phyloP scores from a whole-genome alignment of 2,329 filamentous ascomycete genomes.

The Exophiala spinifera region DNA sequence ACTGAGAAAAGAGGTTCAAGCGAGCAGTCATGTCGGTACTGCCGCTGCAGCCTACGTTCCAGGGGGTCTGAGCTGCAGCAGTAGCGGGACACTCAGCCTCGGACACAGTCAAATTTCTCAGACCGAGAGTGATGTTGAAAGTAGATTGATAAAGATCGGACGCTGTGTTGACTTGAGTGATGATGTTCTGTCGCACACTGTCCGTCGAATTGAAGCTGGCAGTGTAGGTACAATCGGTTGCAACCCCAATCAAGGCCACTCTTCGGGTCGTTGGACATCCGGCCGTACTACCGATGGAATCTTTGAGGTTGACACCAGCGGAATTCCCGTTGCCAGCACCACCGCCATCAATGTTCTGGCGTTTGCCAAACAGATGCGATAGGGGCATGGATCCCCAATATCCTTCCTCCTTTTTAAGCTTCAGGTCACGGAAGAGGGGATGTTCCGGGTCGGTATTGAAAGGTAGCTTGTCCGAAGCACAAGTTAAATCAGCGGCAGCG shows the following conservation, averaged over 20 bases:
- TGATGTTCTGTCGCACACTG: conserved; percentile 70
- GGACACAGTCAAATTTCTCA: conserved; percentile 79
- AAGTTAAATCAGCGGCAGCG: conserved; percentile 50
- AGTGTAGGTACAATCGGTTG: conserved; percentile 89
- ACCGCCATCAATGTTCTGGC: conserved; percentile 61
- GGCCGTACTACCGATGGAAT: conserved; percentile 73
- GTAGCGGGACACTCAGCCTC: conserved; percentile 70
- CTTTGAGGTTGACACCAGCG: conserved; percentile 72
- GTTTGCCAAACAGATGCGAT: conserved; percentile 65
- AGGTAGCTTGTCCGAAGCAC: conserved; percentile 68
- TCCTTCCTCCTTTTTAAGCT: conserved; percentile 49
- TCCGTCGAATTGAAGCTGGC: conserved; percentile 64
- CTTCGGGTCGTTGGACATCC: conserved; percentile 89
- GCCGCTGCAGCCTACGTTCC: conserved; percentile 74
- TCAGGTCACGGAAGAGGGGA: conserved; percentile 53
- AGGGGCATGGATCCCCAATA: conserved; percentile 61
- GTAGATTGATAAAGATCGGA: conserved; percentile 83
- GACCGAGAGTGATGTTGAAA: conserved; percentile 91
- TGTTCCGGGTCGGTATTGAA: conserved; percentile 78
- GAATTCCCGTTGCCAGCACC: conserved; percentile 69
- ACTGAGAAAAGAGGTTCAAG: conserved; percentile 81
- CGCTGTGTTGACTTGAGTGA: conserved; percentile 78
- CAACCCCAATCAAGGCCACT: conserved; percentile 86
- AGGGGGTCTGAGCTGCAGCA: conserved; percentile 65
- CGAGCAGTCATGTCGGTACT: conserved; percentile 67